Conservation (phyloP, 345 rosid genomes). For the Eucalyptus guilfoylei region DNA sequence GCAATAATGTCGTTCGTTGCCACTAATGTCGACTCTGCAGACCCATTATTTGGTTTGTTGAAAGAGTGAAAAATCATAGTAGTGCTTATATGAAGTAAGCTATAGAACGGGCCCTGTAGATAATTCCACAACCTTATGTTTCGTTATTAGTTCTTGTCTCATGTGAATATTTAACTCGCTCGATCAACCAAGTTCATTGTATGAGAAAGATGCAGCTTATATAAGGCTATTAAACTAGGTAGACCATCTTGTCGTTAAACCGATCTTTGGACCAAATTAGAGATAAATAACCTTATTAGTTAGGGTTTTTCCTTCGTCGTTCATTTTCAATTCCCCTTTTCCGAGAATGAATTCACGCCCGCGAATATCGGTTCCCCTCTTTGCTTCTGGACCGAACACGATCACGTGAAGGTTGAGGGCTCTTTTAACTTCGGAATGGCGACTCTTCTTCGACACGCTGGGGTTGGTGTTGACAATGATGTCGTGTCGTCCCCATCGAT, state of each 20-base stretch:
- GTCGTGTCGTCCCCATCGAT: background rate
- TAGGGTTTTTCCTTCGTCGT: background rate
- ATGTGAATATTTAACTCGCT: background rate
- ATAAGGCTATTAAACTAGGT: background rate
- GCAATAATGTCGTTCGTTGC: background rate
- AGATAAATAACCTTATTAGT: background rate
- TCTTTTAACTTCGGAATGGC: background rate
- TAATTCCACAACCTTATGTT: background rate
- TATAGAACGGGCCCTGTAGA: background rate
- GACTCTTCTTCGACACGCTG: background rate
- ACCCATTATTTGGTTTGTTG: background rate
- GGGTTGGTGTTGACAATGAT: background rate
- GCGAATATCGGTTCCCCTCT: background rate
- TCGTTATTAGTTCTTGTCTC: background rate
- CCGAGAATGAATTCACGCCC: background rate
- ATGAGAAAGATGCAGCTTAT: background rate
- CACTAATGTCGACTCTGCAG: background rate
- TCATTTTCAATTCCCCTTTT: background rate
- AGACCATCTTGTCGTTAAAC: background rate
- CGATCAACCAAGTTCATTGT: background rate
- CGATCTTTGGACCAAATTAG: background rate
- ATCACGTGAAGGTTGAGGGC: background rate
- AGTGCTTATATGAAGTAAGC: background rate
- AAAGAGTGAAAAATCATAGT: background rate
- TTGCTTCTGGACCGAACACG: background rate